These are phyloP conservation scores for Symbiodinium natans DNA, from an alignment of 73 alveolate species.

Conservation along the genomic window DNA sequence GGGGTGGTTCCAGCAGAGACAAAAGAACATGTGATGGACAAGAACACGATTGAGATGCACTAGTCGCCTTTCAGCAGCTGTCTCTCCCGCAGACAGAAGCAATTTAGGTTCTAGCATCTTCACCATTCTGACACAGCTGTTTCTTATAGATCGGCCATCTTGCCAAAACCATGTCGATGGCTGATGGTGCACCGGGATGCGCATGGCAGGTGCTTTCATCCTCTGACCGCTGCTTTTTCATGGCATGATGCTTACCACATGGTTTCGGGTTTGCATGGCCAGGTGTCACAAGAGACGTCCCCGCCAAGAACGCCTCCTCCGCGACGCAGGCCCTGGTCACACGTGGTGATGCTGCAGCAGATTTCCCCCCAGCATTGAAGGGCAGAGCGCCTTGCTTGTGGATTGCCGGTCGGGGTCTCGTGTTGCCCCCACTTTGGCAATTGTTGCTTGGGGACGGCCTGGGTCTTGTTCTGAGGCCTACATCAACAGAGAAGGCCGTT, in stretches of 20 bases:
- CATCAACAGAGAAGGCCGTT: background rate
- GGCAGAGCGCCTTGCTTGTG: constrained; percentile 19
- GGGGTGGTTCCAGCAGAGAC: no score
- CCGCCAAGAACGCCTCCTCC: background rate
- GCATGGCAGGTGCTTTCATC: background rate
- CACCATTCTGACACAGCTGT: no score
- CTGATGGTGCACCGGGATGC: background rate
- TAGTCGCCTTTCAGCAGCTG: no score
- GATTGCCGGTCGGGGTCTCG: background rate
- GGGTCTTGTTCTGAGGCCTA: background rate
- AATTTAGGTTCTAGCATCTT: no score
- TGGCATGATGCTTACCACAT: no score
- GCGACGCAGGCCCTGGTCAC: background rate
- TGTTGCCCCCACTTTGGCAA: no score
- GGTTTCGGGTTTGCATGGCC: no score
- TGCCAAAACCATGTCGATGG: background rate
- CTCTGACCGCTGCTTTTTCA: background rate
- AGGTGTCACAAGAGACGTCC: background rate
- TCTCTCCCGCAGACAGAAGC: no score
- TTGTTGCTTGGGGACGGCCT: no score
- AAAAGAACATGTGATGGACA: no score
- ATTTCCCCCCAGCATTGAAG: background rate
- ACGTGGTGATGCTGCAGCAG: background rate
- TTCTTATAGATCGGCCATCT: no score
- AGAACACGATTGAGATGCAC: no score